These are phyloP conservation scores for Trebouxia gelatinosa DNA, from an alignment of 163 green algal genomes.

Conservation along the genomic window DNA sequence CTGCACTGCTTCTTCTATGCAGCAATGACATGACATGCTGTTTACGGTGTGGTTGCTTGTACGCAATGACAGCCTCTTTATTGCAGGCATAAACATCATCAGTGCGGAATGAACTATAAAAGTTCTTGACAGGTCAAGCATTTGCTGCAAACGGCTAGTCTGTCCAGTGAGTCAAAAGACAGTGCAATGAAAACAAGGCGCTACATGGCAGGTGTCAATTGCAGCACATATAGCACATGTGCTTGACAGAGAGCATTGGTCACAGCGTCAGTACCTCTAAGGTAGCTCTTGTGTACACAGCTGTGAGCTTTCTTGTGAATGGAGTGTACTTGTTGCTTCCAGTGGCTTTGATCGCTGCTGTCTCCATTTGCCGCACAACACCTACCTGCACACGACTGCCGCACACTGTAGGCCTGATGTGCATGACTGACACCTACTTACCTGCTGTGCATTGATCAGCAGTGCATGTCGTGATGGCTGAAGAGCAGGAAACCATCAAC, in stretches of 20 bases:
- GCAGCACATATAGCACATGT: no score
- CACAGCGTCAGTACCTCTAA: slow-evolving; percentile 66
- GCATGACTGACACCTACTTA: not conserved
- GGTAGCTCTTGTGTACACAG: slow-evolving; percentile 84
- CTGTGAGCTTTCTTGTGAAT: slow-evolving; percentile 80
- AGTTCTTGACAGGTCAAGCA: no score
- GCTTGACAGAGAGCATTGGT: not conserved
- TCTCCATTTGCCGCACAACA: slow-evolving; percentile 76
- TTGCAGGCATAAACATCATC: not conserved
- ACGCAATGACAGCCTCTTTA: not conserved
- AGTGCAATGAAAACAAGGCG: not conserved
- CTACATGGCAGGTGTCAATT: not conserved
- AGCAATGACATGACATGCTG: not conserved
- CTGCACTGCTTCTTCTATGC: not conserved
- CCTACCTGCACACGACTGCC: slow-evolving; percentile 48
- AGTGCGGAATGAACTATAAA: not conserved
- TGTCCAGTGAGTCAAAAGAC: no score
- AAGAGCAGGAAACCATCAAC: no score
- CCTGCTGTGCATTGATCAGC: not conserved
- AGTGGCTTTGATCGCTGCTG: slow-evolving; percentile 78
- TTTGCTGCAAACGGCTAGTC: no score
- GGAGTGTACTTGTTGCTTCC: slow-evolving; percentile 59
- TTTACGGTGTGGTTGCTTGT: not conserved
- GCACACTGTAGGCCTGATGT: not conserved
- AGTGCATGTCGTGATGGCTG: no score